phyloP scores from a whole-genome alignment of 1,284 basidiomycete species.

The Exobasidium rhododendri region DNA sequence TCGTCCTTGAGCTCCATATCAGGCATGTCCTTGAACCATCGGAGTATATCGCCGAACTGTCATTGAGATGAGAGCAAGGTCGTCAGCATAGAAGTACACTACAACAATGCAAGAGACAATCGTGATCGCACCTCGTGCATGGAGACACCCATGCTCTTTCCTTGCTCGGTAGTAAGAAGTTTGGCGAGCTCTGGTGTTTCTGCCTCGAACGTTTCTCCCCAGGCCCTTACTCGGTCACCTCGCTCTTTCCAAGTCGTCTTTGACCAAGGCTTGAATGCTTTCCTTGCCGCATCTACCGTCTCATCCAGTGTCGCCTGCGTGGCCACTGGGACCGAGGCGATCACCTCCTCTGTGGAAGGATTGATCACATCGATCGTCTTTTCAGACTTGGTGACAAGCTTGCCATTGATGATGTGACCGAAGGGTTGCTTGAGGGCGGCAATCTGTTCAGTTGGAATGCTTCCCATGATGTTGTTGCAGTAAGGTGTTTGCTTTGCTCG shows the following conservation, averaged over 20 bases:
- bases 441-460: neutral
- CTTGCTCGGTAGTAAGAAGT: conserved; percentile 32
- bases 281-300: conserved; percentile 25
- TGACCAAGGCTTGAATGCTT: conserved; percentile 25
- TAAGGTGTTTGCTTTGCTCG: no score
- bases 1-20: conserved; percentile 24
- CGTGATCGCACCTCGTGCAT: conserved; percentile 20
- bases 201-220: conserved; percentile 24
- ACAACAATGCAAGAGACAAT: conserved; percentile 1
- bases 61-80: neutral
- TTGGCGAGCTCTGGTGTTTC: conserved; percentile 23
- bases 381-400: conserved; percentile 20
- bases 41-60: neutral
- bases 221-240: conserved; percentile 21
- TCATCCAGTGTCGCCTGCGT: conserved; percentile 1
- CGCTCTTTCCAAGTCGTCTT: conserved; percentile 28
- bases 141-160: conserved; percentile 20
- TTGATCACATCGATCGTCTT: conserved; percentile 29
- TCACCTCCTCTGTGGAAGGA: conserved; percentile 28
- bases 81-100: neutral
- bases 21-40: conserved; percentile 28
- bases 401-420: conserved; percentile 33
- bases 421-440: conserved; percentile 12
- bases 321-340: conserved; percentile 21
- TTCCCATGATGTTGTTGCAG: neutral